Evolutionary conservation across 176 grass and related monocot species (phyloP), one percentile per base, ranked within the genome.

Genomic region (Carex myosuroides): DNA sequence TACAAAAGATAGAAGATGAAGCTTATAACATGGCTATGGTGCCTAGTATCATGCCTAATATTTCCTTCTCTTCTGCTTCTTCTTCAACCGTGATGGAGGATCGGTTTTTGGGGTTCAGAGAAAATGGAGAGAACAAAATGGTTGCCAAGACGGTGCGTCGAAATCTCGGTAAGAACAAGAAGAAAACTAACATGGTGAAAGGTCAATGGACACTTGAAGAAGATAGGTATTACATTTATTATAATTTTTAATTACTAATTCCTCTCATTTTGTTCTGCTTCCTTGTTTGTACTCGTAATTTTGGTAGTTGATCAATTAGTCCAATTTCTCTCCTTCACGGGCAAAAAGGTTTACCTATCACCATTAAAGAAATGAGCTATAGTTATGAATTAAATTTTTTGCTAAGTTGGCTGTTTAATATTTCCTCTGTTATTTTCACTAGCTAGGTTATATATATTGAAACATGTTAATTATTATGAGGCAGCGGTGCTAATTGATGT

Each of bases 151-250:
- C 20, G 10, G 73, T 61, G 18, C 76, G 20, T 13, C 84, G 48
- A 22, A 61, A 64, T 32, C 69, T 55, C 41, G 0, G 64, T 46
- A 90, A 81, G 65, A 70, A 57, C 39, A 81, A 80, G 22, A 99
- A 95, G 81, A 94, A 90, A 65, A 37, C 72, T 60, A 92, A 91
- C 26, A 84, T 92, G 84, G 91, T 94, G 24, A 99, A 99, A 87
- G 96, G 96, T 22, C 96, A 99, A 73, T 99, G 93, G 93, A 99
- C 93, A 39, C 80, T 82, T 17, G 93, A 88, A 60, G 93, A 95
- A 84, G 93, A 95, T 81, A 95, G 96, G 96, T 89, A 72, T 72
- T 48, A 5, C 37, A 12, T 8, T 13, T 50, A 50, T 50, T 50
- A 64, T 16, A 24, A 8, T 73, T 11, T 50, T 50, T 46, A 46